These are phyloP conservation scores for Xenosphaeropsis pyriputrescens DNA, from an alignment of 2,329 filamentous ascomycete genomes.

Conservation along the genomic window DNA sequence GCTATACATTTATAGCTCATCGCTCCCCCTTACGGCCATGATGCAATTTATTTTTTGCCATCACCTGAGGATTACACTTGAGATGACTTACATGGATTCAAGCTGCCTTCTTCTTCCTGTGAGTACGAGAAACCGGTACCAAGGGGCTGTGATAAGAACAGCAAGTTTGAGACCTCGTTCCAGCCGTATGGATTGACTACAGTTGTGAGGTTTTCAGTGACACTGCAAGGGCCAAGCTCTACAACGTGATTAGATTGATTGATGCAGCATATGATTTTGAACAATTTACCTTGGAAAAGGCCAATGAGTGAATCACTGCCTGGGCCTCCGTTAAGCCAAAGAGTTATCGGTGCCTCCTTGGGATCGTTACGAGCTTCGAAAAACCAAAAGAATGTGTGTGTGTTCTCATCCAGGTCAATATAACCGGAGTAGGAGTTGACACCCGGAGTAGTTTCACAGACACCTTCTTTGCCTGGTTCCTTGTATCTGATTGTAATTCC, in stretches of 20 bases:
- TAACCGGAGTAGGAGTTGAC: slow-evolving; percentile 16
- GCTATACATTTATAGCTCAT: neutral
- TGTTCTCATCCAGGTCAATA: slow-evolving; percentile 19
- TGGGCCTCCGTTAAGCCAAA: slow-evolving; percentile 38
- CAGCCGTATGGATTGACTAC: slow-evolving; percentile 42
- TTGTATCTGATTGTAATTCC: slow-evolving; percentile 27
- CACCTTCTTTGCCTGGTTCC: slow-evolving; percentile 22
- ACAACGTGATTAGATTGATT: neutral
- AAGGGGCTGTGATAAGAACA: slow-evolving; percentile 41
- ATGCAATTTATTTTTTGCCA: no score
- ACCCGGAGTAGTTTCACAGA: slow-evolving; percentile 14
- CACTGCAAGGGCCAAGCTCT: slow-evolving; percentile 24
- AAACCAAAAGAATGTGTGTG: slow-evolving; percentile 31
- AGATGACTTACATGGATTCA: slow-evolving; percentile 3
- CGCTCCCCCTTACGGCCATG: no score
- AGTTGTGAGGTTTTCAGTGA: slow-evolving; percentile 16
- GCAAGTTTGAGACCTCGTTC: slow-evolving; percentile 39
- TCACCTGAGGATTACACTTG: neutral
- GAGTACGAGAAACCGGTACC: slow-evolving; percentile 56
- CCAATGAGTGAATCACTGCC: slow-evolving; percentile 38
- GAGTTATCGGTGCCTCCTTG: slow-evolving; percentile 27
- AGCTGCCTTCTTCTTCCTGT: slow-evolving; percentile 10
- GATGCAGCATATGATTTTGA: slow-evolving; percentile 5
- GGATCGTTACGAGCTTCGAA: slow-evolving; percentile 33
- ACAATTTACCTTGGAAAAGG: slow-evolving; percentile 23